phyloP scores from a whole-genome alignment of 305 asterid genomes.

The Fraxinus greggii region DNA sequence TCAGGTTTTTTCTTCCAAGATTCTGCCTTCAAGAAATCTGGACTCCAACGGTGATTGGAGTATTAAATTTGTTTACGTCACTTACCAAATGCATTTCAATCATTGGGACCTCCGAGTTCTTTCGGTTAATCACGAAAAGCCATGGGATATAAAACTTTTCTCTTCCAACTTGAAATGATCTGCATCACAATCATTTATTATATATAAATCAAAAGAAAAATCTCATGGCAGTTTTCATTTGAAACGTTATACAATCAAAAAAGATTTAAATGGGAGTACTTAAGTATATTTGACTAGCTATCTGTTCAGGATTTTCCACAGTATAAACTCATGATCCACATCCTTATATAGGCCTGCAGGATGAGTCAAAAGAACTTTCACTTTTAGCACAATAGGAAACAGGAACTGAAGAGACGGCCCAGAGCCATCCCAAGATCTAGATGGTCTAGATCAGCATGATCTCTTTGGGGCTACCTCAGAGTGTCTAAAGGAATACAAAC shows the following conservation, averaged over 20 bases:
- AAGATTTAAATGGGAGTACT: neutral
- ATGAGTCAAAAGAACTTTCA: neutral
- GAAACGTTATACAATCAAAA: neutral
- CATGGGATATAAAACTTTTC: constrained; percentile 85
- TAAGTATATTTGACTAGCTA: neutral
- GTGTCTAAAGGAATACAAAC: neutral
- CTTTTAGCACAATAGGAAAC: neutral
- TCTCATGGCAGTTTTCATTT: neutral
- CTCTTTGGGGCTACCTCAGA: neutral
- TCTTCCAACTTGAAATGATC: constrained; percentile 93
- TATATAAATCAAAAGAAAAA: neutral
- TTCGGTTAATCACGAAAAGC: constrained; percentile 82
- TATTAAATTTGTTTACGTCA: neutral
- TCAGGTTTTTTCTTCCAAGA: too few relatives aligned
- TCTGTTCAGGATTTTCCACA: neutral
- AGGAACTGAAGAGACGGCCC: neutral
- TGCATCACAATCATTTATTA: constrained; percentile 38
- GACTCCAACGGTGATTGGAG: too few relatives aligned
- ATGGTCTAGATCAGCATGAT: neutral
- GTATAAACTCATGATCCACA: neutral
- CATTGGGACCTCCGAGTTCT: constrained; percentile 90
- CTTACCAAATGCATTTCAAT: constrained; percentile 84
- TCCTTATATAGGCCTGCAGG: neutral
- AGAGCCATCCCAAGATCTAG: neutral
- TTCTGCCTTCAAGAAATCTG: too few relatives aligned